Base-by-base conservation (phyloP, 768 basidiomycete genomes). In the Podaxis mareebaensis region DNA sequence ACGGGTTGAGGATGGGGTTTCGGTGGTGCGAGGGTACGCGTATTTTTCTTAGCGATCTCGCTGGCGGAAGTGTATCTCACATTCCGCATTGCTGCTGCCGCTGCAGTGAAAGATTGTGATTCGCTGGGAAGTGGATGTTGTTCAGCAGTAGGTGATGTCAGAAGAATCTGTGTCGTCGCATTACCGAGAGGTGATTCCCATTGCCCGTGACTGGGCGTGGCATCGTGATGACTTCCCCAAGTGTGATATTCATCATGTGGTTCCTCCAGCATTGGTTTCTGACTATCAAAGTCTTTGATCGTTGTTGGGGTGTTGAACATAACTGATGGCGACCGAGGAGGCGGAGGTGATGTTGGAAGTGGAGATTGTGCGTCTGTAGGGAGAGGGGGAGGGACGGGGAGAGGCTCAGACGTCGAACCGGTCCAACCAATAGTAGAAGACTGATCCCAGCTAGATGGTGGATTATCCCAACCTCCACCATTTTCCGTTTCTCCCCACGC, bases 51-150 rank as follows among this genome's bases (percentile, higher is more conserved):
- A 24, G 57, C 58, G 3, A 42, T 60, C 30, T 62, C 63, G 11
- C 75, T 76, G 7, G 75, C 73, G 15, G 70, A 69, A 11, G 69
- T 70, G 26, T 65, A 57, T 53, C 69, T 64, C 51, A 69, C 64
- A 40, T 66, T 67, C 26, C 65, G 60, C 48, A 63, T 66, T 4
- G 67, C 66, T 60, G 70, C 72, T 28, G 68, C 70, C 7, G 69
- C 72, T 13, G 69, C 67, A 28, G 70, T 70, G 33, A 70, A 63
- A 52, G 69, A 70, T 30, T 68, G 70, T 42, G 46, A 24, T 39
- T 52, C 39, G 17, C 26, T 36, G 2, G 22, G 8, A 13, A 42
- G 36, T 13, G 59, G 40, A n/a, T 24, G 22, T 4, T 17, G 20
- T 33, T 53, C 46, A 6, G 46, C 36, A n/a, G 46, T 22, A 56